Evolutionary conservation across 345 rosid genomes (phyloP), one percentile per base, ranked within the genome.

Genomic region (Aquilaria malaccensis): DNA sequence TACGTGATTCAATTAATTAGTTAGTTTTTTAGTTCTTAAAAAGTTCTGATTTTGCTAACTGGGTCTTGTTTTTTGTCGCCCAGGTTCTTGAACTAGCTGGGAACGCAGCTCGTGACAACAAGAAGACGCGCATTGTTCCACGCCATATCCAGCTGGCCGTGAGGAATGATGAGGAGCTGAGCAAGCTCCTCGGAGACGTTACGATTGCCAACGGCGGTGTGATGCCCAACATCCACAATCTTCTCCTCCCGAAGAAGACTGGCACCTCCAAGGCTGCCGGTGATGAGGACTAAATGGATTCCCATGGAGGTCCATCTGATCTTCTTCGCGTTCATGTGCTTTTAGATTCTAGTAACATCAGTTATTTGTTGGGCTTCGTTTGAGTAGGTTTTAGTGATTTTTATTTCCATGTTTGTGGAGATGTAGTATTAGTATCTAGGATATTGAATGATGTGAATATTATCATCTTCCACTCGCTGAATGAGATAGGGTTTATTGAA

Each of bases 221-320:
- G 62, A 88, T 91, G 96, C 96, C 96, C 1, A 91, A 91, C 76
- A 91, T 91, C 74, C 98, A 91, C 83, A 91, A 86, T 68, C 97
- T 87, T 30, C 91, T 92, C 33, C 84, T 89, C 49, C 98, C 97
- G 3, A 92, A 89, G 79, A 92, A 89, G 83, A 9, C 93, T 4
- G 95, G 96, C 7, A 59, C 85, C 59, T 77, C 85, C 4, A 83
- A 86, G 81, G 77, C 81, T 0, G 43, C 87, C 33, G 92, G 60
- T 30, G 96, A 77, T 2, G 95, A 92, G 5, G 97, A 87, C 53
- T 52, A 48, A 79, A 77, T 72, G 54, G 7, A 48, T 31, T 61
- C 9, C 50, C 1, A 9, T 6, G 12, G 9, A 50, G n/a, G 41
- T 2, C 33, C 6, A 37, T 37, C 41, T 22, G 10, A 2, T 6